A percentile compares a stretch with the other conserved stretches of the same genome.
Conservation (phyloP, 768 basidiomycete genomes). For the Piloderma croceum region DNA sequence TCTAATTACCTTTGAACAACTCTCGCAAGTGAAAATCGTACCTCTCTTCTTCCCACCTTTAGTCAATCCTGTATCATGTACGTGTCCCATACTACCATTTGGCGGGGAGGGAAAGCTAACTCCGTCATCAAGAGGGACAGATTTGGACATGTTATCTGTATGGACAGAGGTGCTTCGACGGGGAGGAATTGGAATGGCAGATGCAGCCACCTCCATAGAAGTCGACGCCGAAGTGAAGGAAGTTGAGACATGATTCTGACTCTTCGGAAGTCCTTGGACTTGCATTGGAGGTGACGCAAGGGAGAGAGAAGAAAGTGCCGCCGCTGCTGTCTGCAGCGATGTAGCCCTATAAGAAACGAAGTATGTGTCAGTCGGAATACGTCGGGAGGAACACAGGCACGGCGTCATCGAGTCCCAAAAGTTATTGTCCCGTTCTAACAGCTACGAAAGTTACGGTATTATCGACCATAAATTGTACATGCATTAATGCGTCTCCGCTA, state of each 20-base stretch:
- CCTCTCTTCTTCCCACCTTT: slow-evolving; percentile 71
- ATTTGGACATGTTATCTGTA: not conserved
- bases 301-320: slow-evolving; percentile 32
- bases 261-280: no score
- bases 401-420: slow-evolving; percentile 7
- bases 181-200: not conserved
- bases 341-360: slow-evolving; percentile 3
- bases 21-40: slow-evolving; percentile 86
- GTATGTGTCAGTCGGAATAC: not conserved
- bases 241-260: not conserved
- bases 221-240: not conserved
- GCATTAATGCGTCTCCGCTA: slow-evolving; percentile 2
- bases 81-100: not conserved
- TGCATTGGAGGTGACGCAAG: no score
- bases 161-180: not conserved
- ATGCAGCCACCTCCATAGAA: not conserved
- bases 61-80: slow-evolving; percentile 14
- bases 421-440: slow-evolving; percentile 4
- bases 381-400: slow-evolving; percentile 2
- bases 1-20: slow-evolving; percentile 77
- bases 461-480: slow-evolving; percentile 1
- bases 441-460: not conserved
- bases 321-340: slow-evolving; percentile 31
- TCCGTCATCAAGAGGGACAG: not conserved
- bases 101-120: not conserved